These are phyloP conservation scores for Rossbeevera mucosa DNA, from an alignment of 768 basidiomycete genomes.

Conservation along the genomic window DNA sequence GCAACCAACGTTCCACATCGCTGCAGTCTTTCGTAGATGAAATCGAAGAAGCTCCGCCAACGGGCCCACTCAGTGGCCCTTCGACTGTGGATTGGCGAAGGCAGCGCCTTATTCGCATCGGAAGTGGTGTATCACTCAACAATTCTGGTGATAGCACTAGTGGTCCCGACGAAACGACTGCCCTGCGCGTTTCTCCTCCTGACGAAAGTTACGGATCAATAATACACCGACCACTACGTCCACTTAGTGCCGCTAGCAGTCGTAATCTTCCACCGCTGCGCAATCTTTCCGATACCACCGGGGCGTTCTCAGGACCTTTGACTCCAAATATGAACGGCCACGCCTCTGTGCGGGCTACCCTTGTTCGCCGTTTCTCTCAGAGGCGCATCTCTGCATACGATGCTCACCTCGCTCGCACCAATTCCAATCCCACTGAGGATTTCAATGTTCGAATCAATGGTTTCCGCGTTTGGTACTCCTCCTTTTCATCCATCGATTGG, in stretches of 20 bases:
- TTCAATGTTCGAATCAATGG: slow-evolving; percentile 73
- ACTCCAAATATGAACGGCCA: slow-evolving; percentile 33
- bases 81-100: slow-evolving; percentile 59
- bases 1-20: slow-evolving; percentile 16
- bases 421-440: slow-evolving; percentile 38
- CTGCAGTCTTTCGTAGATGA: slow-evolving; percentile 16
- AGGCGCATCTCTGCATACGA: slow-evolving; percentile 77
- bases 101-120: slow-evolving; percentile 55
- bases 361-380: slow-evolving; percentile 40
- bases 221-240: slow-evolving; percentile 25
- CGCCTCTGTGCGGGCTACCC: slow-evolving; percentile 28
- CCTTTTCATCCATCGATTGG: slow-evolving; percentile 93
- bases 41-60: slow-evolving; percentile 14
- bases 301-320: slow-evolving; percentile 35
- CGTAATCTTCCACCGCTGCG: slow-evolving; percentile 38
- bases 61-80: slow-evolving; percentile 43
- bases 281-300: slow-evolving; percentile 26
- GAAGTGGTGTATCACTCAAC: slow-evolving; percentile 18
- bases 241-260: slow-evolving; percentile 27
- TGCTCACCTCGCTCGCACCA: slow-evolving; percentile 35
- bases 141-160: slow-evolving; percentile 1
- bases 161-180: slow-evolving; percentile 32
- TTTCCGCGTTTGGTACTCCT: slow-evolving; percentile 80
- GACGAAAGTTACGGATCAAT: slow-evolving; percentile 55
- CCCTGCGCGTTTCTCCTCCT: slow-evolving; percentile 29